Percentiles rank a stretch among this genome's conserved stretches.
phyloP scores from a whole-genome alignment of 169 alveolate species.

The Theileria equi region DNA sequence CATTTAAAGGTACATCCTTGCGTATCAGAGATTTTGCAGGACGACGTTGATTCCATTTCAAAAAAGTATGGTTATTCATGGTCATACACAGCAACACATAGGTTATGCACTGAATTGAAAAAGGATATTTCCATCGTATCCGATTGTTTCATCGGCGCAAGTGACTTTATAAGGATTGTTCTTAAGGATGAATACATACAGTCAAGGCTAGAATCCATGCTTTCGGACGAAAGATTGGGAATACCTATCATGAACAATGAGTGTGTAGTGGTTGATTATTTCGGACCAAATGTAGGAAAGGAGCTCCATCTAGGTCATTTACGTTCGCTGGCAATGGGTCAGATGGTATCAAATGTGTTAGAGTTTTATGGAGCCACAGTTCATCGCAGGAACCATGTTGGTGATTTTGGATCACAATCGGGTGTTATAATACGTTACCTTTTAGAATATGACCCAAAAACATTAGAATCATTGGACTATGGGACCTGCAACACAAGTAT shows the following conservation, averaged over 20 bases:
- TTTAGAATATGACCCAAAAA: conserved; percentile 57
- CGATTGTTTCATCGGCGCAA: conserved; percentile 18
- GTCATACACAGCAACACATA: not conserved
- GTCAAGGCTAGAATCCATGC: conserved; percentile 10
- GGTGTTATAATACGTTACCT: conserved; percentile 55
- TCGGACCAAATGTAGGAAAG: conserved; percentile 72
- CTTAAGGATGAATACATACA: conserved; percentile 26
- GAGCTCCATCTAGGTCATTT: conserved; percentile 75
- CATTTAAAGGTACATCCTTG: conserved; percentile 36
- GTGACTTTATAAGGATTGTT: conserved; percentile 17
- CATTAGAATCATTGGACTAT: conserved; percentile 27
- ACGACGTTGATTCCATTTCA: conserved; percentile 15
- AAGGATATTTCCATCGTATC: conserved; percentile 31
- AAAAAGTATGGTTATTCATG: not conserved
- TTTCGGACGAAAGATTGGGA: conserved; percentile 6
- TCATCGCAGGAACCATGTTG: conserved; percentile 67
- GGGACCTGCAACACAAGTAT: not conserved
- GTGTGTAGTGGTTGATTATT: conserved; percentile 65
- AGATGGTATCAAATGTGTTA: conserved; percentile 59
- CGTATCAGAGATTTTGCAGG: conserved; percentile 9
- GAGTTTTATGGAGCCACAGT: conserved; percentile 59
- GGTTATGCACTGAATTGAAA: conserved; percentile 43
- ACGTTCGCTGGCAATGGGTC: conserved; percentile 71
- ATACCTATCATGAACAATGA: conserved; percentile 27
- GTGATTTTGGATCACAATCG: conserved; percentile 67